Percentiles rank a stretch among this genome's conserved stretches.
Conservation (phyloP, 371 early-diverging fungal genomes). For the Mucor racemosus region DNA sequence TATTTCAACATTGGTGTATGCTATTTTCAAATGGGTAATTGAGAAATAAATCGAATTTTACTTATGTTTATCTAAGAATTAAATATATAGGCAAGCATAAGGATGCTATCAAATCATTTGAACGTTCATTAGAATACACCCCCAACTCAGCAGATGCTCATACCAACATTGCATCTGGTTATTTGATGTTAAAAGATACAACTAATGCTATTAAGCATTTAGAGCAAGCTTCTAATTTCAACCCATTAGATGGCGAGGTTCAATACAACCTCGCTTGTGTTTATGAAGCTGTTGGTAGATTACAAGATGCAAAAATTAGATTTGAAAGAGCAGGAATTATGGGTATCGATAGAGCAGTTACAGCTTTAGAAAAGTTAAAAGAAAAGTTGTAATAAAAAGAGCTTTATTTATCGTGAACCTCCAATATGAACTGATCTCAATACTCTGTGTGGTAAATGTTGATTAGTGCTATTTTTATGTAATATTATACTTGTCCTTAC, state of each 20-base stretch:
- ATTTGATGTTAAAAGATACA: conserved; percentile 68
- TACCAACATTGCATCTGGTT: conserved; percentile 83
- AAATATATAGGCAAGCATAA: conserved; percentile 50
- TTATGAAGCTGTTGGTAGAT: conserved; percentile 69
- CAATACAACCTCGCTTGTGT: conserved; percentile 81
- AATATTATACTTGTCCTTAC: conserved; percentile 22
- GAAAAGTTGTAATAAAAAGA: conserved; percentile 30
- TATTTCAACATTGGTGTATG: conserved; percentile 85
- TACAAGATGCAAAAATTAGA: conserved; percentile 72
- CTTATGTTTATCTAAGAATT: not conserved
- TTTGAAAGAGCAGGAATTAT: conserved; percentile 67
- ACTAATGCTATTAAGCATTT: conserved; percentile 68
- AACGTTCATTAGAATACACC: conserved; percentile 68
- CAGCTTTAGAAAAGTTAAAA: conserved; percentile 41
- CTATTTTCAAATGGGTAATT: conserved; percentile 70
- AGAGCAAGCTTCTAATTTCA: conserved; percentile 71
- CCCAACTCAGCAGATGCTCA: conserved; percentile 79
- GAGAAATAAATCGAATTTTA: not conserved
- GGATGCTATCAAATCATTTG: conserved; percentile 70
- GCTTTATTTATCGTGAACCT: conserved; percentile 19
- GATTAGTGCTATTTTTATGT: no score
- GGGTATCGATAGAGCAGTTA: conserved; percentile 65
- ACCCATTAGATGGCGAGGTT: conserved; percentile 76
- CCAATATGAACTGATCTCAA: conserved; percentile 44
- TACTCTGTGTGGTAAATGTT: conserved; percentile 25